Base-by-base conservation (phyloP, 768 basidiomycete species). In the Jaapia argillacea region DNA sequence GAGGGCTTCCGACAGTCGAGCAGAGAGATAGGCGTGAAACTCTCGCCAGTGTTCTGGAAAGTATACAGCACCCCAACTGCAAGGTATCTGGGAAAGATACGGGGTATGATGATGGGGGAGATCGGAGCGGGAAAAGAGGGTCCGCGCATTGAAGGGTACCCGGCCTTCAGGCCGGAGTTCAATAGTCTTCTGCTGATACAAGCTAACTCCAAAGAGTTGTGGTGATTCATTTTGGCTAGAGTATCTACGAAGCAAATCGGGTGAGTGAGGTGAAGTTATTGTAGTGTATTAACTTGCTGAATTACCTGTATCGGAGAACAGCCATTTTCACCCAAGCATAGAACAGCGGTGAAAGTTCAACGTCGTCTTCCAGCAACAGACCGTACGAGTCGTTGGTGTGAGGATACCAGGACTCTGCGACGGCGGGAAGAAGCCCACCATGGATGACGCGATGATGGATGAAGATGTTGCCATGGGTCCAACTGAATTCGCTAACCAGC, bases 361-460 rank as follows among this genome's bases (percentile, higher is more conserved):
- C 69, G 55, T 93, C 89, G 53, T 92, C 89, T 59, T 91, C 89
- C 18, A 92, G 71, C 16, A 92, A 62, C 16, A 92, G 56, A 5
- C 83, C 88, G 55, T 89, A 90, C 1, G 77, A 74, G 51, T 91
- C 64, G 47, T 87, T 72, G 24, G 71, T 69, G 21, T 66, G 61
- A 4, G 90, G 89, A 55, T 87, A 92, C 88, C 90, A 93, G 4
- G 86, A 85, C 60, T 91, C 89, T 12, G 90, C 82, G 12, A 93
- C 78, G 4, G 89, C 85, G 2, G 85, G 71, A 43, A 92, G 72
- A 16, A 92, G 67, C 3, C 88, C 89, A 2, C 79, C 88, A 45
- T 79, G 80, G n/a, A 85, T 61, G 44, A 89, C 70, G 21, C 90
- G 75, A 53, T 81, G 85, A 43, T 87, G 78, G 5, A 85, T 52